Percentiles rank a stretch among this genome's conserved stretches.
Evolutionary conservation across 345 rosid species (phyloP).

Genomic region (Populus tremula): DNA sequence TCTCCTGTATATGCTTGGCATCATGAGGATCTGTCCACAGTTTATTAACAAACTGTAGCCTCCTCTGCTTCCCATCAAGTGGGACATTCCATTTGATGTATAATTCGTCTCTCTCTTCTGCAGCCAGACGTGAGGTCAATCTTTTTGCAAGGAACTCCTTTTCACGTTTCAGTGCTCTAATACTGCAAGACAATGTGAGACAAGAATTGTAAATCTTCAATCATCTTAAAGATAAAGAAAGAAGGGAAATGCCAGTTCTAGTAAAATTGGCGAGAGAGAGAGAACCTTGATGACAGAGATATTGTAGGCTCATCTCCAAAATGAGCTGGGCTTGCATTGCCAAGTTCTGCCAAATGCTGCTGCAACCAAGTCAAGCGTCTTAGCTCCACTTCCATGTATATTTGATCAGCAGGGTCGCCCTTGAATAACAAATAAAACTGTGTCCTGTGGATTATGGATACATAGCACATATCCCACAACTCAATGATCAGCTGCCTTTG

Average conservation of each 20-base stretch:
- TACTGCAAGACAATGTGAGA: constrained; percentile 36
- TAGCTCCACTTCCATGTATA: constrained; percentile 97
- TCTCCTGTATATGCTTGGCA: constrained; percentile 76
- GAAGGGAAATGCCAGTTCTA: neutral
- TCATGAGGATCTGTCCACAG: constrained; percentile 95
- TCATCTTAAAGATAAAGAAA: neutral
- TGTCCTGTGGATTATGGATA: constrained; percentile 88
- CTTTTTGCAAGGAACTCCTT: constrained; percentile 94
- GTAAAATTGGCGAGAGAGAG: neutral
- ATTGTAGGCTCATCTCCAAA: constrained; percentile 64
- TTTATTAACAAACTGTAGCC: constrained; percentile 81
- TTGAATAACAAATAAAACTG: constrained; percentile 90
- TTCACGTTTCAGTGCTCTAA: constrained; percentile 78
- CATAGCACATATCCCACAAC: constrained; percentile 84
- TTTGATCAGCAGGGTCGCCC: constrained; percentile 96
- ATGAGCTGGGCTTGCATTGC: constrained; percentile 80
- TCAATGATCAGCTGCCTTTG: constrained; percentile 93
- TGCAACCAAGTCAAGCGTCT: constrained; percentile 94
- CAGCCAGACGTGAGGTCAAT: constrained; percentile 58
- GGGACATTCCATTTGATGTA: constrained; percentile 92
- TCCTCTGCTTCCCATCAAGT: constrained; percentile 95
- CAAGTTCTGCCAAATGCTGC: constrained; percentile 83
- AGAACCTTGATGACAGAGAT: constrained; percentile 76
- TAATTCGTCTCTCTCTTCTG: constrained; percentile 78
- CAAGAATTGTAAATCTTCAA: neutral